Conservation (phyloP, 169 alveolate species). For the Plasmodium gaboni region DNA sequence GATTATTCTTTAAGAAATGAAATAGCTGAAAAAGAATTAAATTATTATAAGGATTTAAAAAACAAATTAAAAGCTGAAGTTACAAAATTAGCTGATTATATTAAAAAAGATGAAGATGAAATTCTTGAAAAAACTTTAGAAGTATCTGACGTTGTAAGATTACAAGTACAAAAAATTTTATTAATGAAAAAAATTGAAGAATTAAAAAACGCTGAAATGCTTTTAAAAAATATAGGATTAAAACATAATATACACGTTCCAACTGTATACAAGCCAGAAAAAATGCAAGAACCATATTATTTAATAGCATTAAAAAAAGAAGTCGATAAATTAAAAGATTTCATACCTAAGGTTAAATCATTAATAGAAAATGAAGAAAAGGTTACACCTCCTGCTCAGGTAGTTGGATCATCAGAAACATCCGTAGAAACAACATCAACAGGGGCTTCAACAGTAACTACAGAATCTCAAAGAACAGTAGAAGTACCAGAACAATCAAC, state of each 20-base stretch:
- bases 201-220: conserved; percentile 2
- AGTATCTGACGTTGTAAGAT: conserved; percentile 15
- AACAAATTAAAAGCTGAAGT: conserved; percentile 11
- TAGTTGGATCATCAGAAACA: not conserved
- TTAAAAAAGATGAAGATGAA: conserved; percentile 14
- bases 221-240: conserved; percentile 13
- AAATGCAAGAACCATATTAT: conserved; percentile 37
- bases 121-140: not conserved
- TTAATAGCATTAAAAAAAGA: conserved; percentile 41
- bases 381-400: not conserved
- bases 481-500: not conserved
- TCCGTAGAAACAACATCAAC: not conserved
- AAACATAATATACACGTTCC: conserved; percentile 24
- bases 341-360: conserved; percentile 33
- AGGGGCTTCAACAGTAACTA: not conserved
- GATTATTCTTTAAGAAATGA: conserved; percentile 39
- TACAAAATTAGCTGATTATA: not conserved
- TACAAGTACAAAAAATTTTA: conserved; percentile 46
- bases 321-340: conserved; percentile 23
- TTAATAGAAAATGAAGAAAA: conserved; percentile 24
- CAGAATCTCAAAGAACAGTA: not conserved
- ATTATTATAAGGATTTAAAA: not conserved
- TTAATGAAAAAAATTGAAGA: conserved; percentile 20
- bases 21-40: conserved; percentile 5
- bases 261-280: not conserved